These are phyloP conservation scores for Solanum lignicaule DNA, from an alignment of 257 asterid genomes.

Conservation along the genomic window DNA sequence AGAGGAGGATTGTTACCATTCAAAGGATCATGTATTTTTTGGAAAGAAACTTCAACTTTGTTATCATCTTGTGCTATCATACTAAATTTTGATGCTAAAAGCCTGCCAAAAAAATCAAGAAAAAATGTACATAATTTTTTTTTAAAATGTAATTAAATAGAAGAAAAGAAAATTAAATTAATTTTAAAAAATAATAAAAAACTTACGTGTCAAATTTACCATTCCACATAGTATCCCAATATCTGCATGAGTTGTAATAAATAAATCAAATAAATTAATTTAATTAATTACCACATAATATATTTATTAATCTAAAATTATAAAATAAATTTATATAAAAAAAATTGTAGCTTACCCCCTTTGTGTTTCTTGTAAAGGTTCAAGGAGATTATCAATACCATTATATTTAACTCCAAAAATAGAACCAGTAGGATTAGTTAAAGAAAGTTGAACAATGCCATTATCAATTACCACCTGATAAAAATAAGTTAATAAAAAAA, in stretches of 20 bases:
- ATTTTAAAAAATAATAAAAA: too few relatives aligned
- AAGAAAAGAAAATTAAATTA: background rate
- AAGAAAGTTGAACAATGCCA: slow-evolving; percentile 8
- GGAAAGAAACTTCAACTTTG: slow-evolving; percentile 25
- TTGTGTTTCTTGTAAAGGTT: background rate
- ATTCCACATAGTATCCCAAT: slow-evolving; percentile 25
- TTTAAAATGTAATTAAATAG: background rate
- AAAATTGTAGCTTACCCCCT: slow-evolving; percentile 21
- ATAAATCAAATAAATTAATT: background rate
- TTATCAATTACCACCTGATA: slow-evolving; percentile 19
- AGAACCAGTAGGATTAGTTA: slow-evolving; percentile 11
- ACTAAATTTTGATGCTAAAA: slow-evolving; percentile 11
- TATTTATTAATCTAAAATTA: background rate
- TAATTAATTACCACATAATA: background rate
- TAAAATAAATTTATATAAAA: too few relatives aligned
- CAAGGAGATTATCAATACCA: slow-evolving; percentile 6
- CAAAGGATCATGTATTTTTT: slow-evolving; percentile 15
- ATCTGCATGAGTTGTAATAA: slow-evolving; percentile 6
- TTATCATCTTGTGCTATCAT: slow-evolving; percentile 10
- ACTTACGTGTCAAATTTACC: slow-evolving; percentile 11
- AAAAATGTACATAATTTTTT: background rate
- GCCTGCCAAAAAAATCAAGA: background rate
- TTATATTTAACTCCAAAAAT: slow-evolving; percentile 10
- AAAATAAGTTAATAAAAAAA: background rate
- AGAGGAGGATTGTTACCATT: slow-evolving; percentile 5